These are phyloP conservation scores for Botrytis porri DNA, from an alignment of 2,329 filamentous ascomycete species.

Conservation along the genomic window DNA sequence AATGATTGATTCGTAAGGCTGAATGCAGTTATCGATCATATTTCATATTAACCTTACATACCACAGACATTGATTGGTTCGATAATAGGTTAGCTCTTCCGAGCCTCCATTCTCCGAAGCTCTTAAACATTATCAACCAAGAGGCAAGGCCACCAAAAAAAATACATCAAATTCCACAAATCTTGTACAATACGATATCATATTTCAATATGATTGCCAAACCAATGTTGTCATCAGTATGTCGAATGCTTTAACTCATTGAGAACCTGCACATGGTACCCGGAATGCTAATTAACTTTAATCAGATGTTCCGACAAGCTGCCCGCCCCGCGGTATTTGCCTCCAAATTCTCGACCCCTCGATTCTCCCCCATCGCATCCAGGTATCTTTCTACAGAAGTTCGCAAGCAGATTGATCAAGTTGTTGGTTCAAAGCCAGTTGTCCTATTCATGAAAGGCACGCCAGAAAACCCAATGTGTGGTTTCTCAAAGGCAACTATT, in stretches of 20 bases:
- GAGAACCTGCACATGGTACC: background rate
- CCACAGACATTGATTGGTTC: background rate
- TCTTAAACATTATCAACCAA: conserved; percentile 15
- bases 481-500: conserved; percentile 91
- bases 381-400: conserved; percentile 80
- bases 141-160: conserved; percentile 11
- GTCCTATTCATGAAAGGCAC: conserved; percentile 99
- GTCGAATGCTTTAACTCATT: background rate
- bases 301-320: conserved; percentile 47
- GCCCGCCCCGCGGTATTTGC: conserved; percentile 39
- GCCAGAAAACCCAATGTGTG: conserved; percentile 91
- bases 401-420: conserved; percentile 81
- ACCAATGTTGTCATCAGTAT: conserved; percentile 35
- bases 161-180: conserved; percentile 10
- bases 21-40: conserved; percentile 11
- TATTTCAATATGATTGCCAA: conserved; percentile 32
- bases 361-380: conserved; percentile 30
- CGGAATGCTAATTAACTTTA: conserved; percentile 22
- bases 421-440: conserved; percentile 81
- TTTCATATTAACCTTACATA: too few species aligned
- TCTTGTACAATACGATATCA: conserved; percentile 6
- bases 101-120: background rate
- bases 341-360: conserved; percentile 35
- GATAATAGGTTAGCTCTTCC: background rate
- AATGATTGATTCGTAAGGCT: background rate